Evolutionary conservation across 225 moss, liverwort and hornwort species (phyloP).

Genomic region (Physcomitrellopsis africana): DNA sequence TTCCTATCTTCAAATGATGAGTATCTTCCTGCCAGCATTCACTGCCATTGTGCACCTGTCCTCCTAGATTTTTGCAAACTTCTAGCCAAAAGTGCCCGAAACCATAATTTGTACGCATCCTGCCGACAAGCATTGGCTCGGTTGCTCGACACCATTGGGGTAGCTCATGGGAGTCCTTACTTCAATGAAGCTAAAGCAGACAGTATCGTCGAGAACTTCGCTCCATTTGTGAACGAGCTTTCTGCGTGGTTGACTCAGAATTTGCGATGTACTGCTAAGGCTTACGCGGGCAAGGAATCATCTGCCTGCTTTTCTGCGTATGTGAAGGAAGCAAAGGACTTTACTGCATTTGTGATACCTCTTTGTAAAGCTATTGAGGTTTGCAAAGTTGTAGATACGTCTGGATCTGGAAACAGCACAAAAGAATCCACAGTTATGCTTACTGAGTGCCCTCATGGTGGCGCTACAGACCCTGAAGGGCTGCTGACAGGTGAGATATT

Average conservation of each 20-base stretch:
- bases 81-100: constrained; percentile 86
- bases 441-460: constrained; percentile 26
- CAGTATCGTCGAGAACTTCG: constrained; percentile 91
- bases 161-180: constrained; percentile 81
- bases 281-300: constrained; percentile 56
- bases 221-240: constrained; percentile 95
- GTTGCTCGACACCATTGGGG: constrained; percentile 85
- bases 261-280: constrained; percentile 60
- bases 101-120: constrained; percentile 71
- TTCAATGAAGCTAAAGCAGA: constrained; percentile 98
- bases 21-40: constrained; percentile 81
- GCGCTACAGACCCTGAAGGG: constrained; percentile 29
- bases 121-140: constrained; percentile 96
- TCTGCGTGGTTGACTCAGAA: constrained; percentile 69
- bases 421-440: constrained; percentile 34
- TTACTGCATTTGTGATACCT: constrained; percentile 94
- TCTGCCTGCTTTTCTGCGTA: constrained; percentile 63
- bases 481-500: constrained; percentile 40
- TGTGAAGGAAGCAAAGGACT: constrained; percentile 93
- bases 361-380: constrained; percentile 99
- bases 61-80: constrained; percentile 97
- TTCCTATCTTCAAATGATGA: constrained; percentile 90
- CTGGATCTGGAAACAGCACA: constrained; percentile 57
- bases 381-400: constrained; percentile 86
- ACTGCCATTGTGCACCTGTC: constrained; percentile 92